phyloP scores from a whole-genome alignment of 495 filamentous ascomycete genomes.

The Gamarada debralockiae region DNA sequence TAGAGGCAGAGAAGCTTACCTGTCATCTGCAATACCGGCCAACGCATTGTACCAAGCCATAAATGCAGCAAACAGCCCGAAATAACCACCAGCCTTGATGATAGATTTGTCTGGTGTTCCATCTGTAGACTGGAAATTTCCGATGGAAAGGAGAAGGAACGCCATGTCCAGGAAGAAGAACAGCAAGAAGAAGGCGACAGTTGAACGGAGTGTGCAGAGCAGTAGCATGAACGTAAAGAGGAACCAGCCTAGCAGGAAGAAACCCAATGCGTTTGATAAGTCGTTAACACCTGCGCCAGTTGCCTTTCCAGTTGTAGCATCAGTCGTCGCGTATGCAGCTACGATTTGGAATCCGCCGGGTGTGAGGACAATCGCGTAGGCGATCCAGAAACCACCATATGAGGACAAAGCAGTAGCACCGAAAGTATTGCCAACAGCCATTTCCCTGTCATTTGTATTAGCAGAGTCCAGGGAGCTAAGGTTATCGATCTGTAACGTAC shows the following conservation, averaged over 20 bases:
- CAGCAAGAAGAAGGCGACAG: constrained; percentile 91
- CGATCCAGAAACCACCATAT: constrained; percentile 97
- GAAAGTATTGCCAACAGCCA: constrained; percentile 97
- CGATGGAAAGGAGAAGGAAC: constrained; percentile 82
- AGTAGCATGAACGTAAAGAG: constrained; percentile 93
- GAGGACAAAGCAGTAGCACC: constrained; percentile 96
- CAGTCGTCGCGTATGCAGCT: constrained; percentile 35
- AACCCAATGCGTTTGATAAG: constrained; percentile 60
- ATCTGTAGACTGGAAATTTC: constrained; percentile 53
- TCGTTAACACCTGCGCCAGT: constrained; percentile 24
- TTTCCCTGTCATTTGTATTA: constrained; percentile 63
- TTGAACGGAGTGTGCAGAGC: constrained; percentile 87
- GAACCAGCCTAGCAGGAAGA: constrained; percentile 94
- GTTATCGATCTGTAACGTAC: constrained; percentile 26
- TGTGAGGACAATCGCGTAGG: constrained; percentile 84
- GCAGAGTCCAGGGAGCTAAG: constrained; percentile 35
- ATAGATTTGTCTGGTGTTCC: constrained; percentile 45
- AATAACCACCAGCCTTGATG: constrained; percentile 79
- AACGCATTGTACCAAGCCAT: constrained; percentile 96
- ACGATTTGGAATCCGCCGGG: constrained; percentile 68
- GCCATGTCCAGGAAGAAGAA: constrained; percentile 93
- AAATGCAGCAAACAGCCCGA: constrained; percentile 81
- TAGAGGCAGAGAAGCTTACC: constrained; percentile 39
- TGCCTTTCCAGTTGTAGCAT: constrained; percentile 13
- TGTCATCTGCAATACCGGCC: constrained; percentile 91